A percentile compares a stretch with the other conserved stretches of the same genome.
Evolutionary conservation across 805 yeast genomes (phyloP).

Genomic region (Starmerella gropengiesseri): DNA sequence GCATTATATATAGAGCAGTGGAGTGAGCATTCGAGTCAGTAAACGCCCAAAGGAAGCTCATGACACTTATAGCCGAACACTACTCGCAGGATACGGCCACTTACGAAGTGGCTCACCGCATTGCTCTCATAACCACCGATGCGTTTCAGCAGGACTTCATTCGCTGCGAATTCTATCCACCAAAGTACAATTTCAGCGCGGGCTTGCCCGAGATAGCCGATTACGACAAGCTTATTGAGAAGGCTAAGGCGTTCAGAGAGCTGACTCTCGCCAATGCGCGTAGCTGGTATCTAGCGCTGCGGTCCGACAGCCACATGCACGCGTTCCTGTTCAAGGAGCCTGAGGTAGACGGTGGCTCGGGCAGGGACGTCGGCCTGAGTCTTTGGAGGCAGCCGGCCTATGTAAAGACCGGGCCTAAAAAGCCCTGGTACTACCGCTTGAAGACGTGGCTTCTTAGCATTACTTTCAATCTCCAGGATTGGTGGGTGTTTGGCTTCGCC

Average conservation of each 20-base stretch:
- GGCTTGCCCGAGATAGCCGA: constrained; percentile 2
- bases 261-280: constrained; percentile 7
- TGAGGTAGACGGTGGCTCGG: background rate
- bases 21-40: too few relatives aligned
- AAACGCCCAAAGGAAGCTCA: too few relatives aligned
- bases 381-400: constrained; percentile 9
- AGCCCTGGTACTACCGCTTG: background rate
- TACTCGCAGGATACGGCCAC: constrained; percentile 2
- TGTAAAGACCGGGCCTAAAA: background rate
- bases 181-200: constrained; percentile 1
- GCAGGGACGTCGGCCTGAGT: constrained; percentile 8
- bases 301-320: constrained; percentile 5
- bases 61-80: background rate
- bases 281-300: background rate
- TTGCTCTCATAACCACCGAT: constrained; percentile 10
- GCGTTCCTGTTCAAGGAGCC: constrained; percentile 1
- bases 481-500: constrained; percentile 6
- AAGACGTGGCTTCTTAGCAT: background rate
- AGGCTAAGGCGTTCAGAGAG: constrained; percentile 6
- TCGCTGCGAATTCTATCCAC: constrained; percentile 11
- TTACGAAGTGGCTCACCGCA: constrained; percentile 10
- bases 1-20: too few relatives aligned
- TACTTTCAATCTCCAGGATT: constrained; percentile 8
- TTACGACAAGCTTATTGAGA: background rate
- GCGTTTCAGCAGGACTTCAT: constrained; percentile 16